Evolutionary conservation across 805 yeast genomes (phyloP).

Genomic region (Pichia insulana): DNA sequence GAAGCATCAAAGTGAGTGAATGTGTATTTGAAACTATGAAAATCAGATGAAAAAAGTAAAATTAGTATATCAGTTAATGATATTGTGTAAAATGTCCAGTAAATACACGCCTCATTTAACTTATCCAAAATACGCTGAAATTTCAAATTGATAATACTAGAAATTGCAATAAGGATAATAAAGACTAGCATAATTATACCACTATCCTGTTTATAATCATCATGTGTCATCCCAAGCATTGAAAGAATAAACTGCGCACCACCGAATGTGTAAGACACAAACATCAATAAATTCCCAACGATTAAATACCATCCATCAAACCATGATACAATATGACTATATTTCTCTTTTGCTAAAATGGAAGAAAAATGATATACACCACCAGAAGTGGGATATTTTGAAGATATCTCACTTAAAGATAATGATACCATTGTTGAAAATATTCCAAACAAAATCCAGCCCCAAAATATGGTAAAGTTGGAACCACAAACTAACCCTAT

Average conservation of each 20-base stretch:
- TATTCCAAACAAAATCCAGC: constrained; percentile 59
- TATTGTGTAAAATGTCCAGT: constrained; percentile 68
- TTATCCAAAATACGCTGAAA: constrained; percentile 52
- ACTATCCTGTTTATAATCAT: constrained; percentile 48
- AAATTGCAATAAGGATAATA: constrained; percentile 44
- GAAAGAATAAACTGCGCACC: constrained; percentile 69
- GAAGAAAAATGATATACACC: constrained; percentile 74
- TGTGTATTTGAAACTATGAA: constrained; percentile 51
- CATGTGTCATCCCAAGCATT: constrained; percentile 52
- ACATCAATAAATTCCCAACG: constrained; percentile 72
- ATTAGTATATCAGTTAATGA: constrained; percentile 56
- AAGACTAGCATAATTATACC: constrained; percentile 49
- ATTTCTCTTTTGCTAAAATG: constrained; percentile 49
- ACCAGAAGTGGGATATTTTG: constrained; percentile 70
- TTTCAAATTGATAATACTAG: constrained; percentile 55
- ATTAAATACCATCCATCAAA: constrained; percentile 69
- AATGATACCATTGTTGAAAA: constrained; percentile 58
- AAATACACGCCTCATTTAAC: constrained; percentile 60
- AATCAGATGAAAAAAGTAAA: constrained; percentile 46
- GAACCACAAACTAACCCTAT: constrained; percentile 72
- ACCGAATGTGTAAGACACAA: constrained; percentile 63
- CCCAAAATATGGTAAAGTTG: constrained; percentile 65
- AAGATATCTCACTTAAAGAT: constrained; percentile 68
- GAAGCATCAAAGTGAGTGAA: constrained; percentile 62
- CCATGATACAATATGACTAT: constrained; percentile 60